Conservation (phyloP, 768 basidiomycete genomes). For the Boletus tomentosulus region DNA sequence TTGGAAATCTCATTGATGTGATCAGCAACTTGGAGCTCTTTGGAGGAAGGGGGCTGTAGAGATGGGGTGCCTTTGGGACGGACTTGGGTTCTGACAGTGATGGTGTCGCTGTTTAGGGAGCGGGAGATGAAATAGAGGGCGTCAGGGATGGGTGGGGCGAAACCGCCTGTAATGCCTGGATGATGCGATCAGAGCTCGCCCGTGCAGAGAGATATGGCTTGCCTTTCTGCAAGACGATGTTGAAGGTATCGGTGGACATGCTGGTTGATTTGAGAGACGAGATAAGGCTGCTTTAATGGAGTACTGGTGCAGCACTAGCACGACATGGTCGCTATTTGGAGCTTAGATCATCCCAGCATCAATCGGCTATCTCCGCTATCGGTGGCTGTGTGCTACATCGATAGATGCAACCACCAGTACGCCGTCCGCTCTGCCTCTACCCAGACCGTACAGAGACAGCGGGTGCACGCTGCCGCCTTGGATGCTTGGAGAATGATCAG, state of each 20-base stretch:
- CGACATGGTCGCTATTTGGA: background rate
- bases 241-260: slow-evolving; percentile 18
- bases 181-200: background rate
- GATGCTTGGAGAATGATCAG: background rate
- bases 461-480: background rate
- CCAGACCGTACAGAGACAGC: background rate
- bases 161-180: slow-evolving; percentile 72
- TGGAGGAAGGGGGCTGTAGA: slow-evolving; percentile 43
- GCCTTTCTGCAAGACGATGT: slow-evolving; percentile 49
- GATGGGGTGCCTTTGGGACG: slow-evolving; percentile 47
- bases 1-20: slow-evolving; percentile 19
- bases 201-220: background rate
- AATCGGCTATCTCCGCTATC: background rate
- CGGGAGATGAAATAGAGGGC: slow-evolving; percentile 53
- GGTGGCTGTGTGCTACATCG: no score
- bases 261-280: background rate
- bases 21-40: slow-evolving; percentile 38
- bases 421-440: background rate
- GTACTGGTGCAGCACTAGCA: background rate
- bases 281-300: background rate
- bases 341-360: background rate
- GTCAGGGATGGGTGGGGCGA: slow-evolving; percentile 61
- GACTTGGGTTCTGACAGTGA: slow-evolving; percentile 45
- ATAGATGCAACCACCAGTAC: background rate
- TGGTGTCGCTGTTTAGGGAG: slow-evolving; percentile 26